phyloP scores from a whole-genome alignment of 305 asterid genomes.

The Solanum hybrid region DNA sequence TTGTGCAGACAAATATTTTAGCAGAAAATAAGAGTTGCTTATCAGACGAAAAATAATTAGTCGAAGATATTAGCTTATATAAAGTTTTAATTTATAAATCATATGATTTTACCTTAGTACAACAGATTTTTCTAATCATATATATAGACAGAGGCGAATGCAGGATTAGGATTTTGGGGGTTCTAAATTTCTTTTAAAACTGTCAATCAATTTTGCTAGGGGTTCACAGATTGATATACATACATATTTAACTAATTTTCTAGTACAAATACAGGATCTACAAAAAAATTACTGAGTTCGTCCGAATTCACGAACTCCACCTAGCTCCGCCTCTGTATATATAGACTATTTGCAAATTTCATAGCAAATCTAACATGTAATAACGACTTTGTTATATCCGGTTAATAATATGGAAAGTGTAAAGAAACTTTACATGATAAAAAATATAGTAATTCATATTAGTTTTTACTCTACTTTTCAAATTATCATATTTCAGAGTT shows the following conservation, averaged over 20 bases:
- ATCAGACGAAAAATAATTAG: neutral
- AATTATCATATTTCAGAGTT: neutral
- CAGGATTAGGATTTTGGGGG: too few species aligned
- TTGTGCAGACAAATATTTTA: neutral
- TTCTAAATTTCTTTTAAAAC: too few species aligned
- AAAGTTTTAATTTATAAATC: neutral
- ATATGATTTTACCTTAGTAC: neutral
- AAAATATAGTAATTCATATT: neutral
- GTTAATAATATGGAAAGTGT: neutral
- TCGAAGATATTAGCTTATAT: neutral
- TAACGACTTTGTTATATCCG: neutral
- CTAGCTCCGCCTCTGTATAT: too few species aligned
- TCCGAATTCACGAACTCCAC: too few species aligned
- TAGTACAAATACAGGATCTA: too few species aligned
- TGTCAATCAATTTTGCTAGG: too few species aligned
- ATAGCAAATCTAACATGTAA: neutral
- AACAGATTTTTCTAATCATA: neutral
- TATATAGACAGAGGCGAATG: too few species aligned
- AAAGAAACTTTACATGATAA: neutral
- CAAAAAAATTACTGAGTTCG: rapidly evolving
- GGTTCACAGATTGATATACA: too few species aligned
- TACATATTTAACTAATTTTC: too few species aligned
- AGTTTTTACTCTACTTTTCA: neutral
- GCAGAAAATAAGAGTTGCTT: neutral
- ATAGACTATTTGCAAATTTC: neutral